Conservation (phyloP, 2,329 filamentous ascomycete species). For the Blastomyces gilchristii region DNA sequence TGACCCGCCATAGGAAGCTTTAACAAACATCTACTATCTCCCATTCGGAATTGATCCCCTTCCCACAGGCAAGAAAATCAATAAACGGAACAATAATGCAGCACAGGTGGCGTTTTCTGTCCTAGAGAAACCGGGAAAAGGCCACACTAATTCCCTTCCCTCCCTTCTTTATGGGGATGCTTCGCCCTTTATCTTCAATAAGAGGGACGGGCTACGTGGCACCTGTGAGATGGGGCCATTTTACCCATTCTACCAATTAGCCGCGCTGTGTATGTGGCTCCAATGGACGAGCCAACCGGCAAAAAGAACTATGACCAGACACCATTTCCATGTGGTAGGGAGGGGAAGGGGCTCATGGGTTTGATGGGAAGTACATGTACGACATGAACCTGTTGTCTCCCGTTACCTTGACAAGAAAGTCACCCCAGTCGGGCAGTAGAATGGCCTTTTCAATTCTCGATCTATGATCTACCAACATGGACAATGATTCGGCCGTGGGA, state of each 20-base stretch:
- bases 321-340: conserved; percentile 4
- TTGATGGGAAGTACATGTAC: conserved; percentile 1
- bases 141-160: neutral
- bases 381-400: neutral
- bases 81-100: conserved; percentile 3
- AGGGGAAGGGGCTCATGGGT: neutral
- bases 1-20: neutral
- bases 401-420: neutral
- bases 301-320: neutral
- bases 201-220: conserved; percentile 1
- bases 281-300: neutral
- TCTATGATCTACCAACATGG: neutral
- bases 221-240: conserved; percentile 5
- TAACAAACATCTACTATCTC: neutral
- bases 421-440: neutral
- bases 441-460: neutral
- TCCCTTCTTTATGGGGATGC: neutral
- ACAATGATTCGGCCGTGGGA: neutral
- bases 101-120: conserved; percentile 4
- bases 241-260: neutral
- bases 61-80: neutral
- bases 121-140: neutral
- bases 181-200: neutral
- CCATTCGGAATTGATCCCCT: conserved; percentile 1
- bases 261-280: conserved; percentile 4